Evolutionary conservation across 345 rosid genomes (phyloP).

Genomic region (Lepidium aucheri): DNA sequence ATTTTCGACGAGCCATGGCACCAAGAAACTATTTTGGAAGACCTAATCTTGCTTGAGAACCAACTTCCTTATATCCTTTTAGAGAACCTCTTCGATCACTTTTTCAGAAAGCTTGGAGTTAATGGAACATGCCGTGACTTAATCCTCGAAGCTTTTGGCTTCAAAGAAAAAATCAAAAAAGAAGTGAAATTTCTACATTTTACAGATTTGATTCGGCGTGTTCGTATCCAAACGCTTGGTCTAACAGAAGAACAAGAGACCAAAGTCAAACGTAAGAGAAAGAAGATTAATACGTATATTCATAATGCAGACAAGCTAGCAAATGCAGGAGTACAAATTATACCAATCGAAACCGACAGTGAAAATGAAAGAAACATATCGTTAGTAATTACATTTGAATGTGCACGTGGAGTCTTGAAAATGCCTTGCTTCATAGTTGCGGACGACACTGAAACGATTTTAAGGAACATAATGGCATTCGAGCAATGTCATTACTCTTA

Average conservation of each 20-base stretch:
- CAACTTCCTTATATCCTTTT: conserved; percentile 19
- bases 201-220: conserved; percentile 17
- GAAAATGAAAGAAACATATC: no score
- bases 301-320: conserved; percentile 18
- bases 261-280: not conserved
- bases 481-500: conserved; percentile 16
- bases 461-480: conserved; percentile 27
- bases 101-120: not conserved
- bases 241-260: not conserved
- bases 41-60: conserved; percentile 21
- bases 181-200: conserved; percentile 8
- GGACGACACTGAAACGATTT: not conserved
- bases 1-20: not conserved
- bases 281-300: not conserved
- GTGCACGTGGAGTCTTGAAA: not conserved
- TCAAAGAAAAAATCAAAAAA: not conserved
- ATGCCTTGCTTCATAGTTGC: conserved; percentile 19
- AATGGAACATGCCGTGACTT: not conserved
- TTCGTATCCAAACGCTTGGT: conserved; percentile 17
- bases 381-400: no score
- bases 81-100: not conserved
- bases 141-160: not conserved
- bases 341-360: no score
- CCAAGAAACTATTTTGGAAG: not conserved
- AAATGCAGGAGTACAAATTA: conserved; percentile 18